A percentile compares a stretch with the other conserved stretches of the same genome.
Evolutionary conservation across 306 rosid species (phyloP).

Genomic region (Rosa rugosa): DNA sequence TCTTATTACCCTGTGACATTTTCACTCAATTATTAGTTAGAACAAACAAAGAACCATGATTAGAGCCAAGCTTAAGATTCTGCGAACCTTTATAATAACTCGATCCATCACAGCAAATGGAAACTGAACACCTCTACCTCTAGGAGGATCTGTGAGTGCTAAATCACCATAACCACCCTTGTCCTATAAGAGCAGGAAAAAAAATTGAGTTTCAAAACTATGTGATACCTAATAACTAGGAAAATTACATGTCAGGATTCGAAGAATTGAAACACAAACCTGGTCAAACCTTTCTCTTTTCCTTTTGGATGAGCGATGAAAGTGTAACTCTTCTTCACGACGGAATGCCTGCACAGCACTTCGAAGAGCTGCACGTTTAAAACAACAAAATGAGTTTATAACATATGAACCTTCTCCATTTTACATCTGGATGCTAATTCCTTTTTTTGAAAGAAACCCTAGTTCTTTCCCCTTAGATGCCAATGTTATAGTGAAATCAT

Average conservation of each 20-base stretch:
- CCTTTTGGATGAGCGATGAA: constrained; percentile 73
- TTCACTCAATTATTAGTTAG: constrained; percentile 31
- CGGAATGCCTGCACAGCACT: constrained; percentile 90
- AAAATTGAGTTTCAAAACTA: not conserved
- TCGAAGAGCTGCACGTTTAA: constrained; percentile 71
- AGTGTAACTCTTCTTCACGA: constrained; percentile 81
- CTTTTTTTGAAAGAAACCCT: not conserved
- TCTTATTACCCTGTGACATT: constrained; percentile 84
- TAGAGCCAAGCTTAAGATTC: constrained; percentile 7
- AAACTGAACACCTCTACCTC: constrained; percentile 94
- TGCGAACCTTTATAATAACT: constrained; percentile 85
- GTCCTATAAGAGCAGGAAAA: constrained; percentile 49
- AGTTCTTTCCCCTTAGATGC: not conserved
- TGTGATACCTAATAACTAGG: not conserved
- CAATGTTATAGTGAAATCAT: not conserved
- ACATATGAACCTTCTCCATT: not conserved
- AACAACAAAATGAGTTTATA: constrained; percentile 1
- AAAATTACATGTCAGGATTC: not conserved
- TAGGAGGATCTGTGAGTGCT: constrained; percentile 54
- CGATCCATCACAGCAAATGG: constrained; percentile 92
- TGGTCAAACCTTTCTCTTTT: constrained; percentile 84
- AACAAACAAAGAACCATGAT: constrained; percentile 12
- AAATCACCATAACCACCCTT: constrained; percentile 77
- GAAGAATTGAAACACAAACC: constrained; percentile 48
- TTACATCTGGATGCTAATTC: not conserved